Evolutionary conservation across 2,329 filamentous ascomycete genomes (phyloP), one percentile per base, ranked within the genome.

Genomic region (Fusarium veterinarium): DNA sequence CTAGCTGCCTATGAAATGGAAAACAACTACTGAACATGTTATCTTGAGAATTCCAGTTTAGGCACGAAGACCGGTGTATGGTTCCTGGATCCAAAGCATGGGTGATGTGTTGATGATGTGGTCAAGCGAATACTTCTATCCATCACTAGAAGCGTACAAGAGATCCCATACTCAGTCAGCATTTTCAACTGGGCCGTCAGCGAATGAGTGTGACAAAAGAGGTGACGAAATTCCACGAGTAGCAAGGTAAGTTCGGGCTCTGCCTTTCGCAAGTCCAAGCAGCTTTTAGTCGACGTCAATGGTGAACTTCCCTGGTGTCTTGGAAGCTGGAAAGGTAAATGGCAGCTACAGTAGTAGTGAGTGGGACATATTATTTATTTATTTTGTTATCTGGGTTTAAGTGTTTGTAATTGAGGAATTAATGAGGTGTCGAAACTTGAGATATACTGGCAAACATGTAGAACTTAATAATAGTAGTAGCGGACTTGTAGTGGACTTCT

Each of bases 61-160:
- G 12, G 60, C 35, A 5, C 67, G 42, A 17, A 69, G 40, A 6
- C 60, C 60, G 10, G 25, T 44, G 19, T 69, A 70, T 3, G 69
- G 69, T 8, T 65, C 71, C 19, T 68, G 69, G 5, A 73, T 73
- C 4, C 60, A 73, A 23, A 73, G n/a, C 46, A 70, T 51, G 58
- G 70, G 42, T 1, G 65, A 37, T 14, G 64, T 64, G 1, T 69
- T 73, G 45, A 73, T 73, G 3, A 73, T 40, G 0, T 70, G 17
- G 4, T 73, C 71, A 8, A 46, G 53, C 8, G 9, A 42, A 17
- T 68, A 73, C 38, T 55, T 55, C 8, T 71, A 67, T 0, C 68
- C 67, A 3, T 64, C 67, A 5, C 44, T 66, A 25, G 57, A 4
- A 33, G 56, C 53, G 5, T 68, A 41, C 31, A 73, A 44, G 10